A percentile compares a stretch with the other conserved stretches of the same genome.
Evolutionary conservation across 192 early-diverging fungal species (phyloP).

Genomic region (Gigaspora rosea): DNA sequence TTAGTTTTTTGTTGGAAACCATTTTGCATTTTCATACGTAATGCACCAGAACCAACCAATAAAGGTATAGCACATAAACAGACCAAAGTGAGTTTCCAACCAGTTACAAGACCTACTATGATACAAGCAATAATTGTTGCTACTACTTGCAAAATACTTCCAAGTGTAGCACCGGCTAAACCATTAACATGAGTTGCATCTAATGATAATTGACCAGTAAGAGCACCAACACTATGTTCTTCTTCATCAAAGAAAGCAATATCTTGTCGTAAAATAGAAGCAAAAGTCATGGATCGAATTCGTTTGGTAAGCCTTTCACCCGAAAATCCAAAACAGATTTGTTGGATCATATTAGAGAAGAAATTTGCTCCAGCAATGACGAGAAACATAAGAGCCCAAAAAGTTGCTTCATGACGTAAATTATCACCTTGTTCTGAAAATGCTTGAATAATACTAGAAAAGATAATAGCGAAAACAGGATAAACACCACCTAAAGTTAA

Average conservation of each 20-base stretch:
- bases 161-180: slow-evolving; percentile 31
- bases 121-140: slow-evolving; percentile 29
- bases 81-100: slow-evolving; percentile 63
- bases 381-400: slow-evolving; percentile 53
- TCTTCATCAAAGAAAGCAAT: slow-evolving; percentile 76
- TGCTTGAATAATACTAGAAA: slow-evolving; percentile 45
- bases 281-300: slow-evolving; percentile 63
- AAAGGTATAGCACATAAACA: slow-evolving; percentile 70
- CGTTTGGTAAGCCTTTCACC: slow-evolving; percentile 67
- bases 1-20: slow-evolving; percentile 54
- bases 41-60: slow-evolving; percentile 57
- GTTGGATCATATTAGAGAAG: slow-evolving; percentile 17
- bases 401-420: slow-evolving; percentile 38
- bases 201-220: slow-evolving; percentile 68
- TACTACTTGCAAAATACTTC: slow-evolving; percentile 36
- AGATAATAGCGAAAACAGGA: slow-evolving; percentile 77
- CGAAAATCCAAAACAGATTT: slow-evolving; percentile 32
- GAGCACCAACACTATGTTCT: slow-evolving; percentile 65
- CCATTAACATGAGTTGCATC: slow-evolving; percentile 59
- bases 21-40: slow-evolving; percentile 58
- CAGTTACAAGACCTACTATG: slow-evolving; percentile 53
- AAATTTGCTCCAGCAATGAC: slow-evolving; percentile 18
- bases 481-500: slow-evolving; percentile 36
- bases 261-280: slow-evolving; percentile 68
- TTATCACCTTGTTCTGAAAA: slow-evolving; percentile 17